phyloP scores from a whole-genome alignment of 1,284 basidiomycete species.

The Termitomyces sp. region DNA sequence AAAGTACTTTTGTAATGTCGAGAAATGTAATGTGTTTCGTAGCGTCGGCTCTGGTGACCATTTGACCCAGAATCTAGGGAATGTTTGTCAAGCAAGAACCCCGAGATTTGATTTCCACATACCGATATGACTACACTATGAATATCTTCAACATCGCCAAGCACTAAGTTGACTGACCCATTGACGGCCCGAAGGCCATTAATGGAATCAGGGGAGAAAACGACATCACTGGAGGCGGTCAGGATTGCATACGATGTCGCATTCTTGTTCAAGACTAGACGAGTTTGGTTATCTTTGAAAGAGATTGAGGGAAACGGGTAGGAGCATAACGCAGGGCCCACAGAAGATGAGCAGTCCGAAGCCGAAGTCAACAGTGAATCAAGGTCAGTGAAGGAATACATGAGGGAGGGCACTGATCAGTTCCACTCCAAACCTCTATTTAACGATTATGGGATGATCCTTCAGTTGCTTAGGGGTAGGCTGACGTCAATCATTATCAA shows the following conservation, averaged over 20 bases:
- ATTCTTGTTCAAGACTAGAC: slow-evolving; percentile 18
- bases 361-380: not conserved
- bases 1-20: slow-evolving; percentile 32
- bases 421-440: not conserved
- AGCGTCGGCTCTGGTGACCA: slow-evolving; percentile 37
- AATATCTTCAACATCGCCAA: slow-evolving; percentile 38
- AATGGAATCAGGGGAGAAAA: slow-evolving; percentile 23
- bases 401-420: not conserved
- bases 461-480: slow-evolving; percentile 1
- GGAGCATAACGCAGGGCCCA: not conserved
- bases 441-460: not conserved
- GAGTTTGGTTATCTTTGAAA: not conserved
- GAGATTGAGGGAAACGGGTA: not conserved
- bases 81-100: not conserved
- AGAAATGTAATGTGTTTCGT: slow-evolving; percentile 38
- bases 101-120: slow-evolving; percentile 10
- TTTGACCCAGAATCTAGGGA: slow-evolving; percentile 35
- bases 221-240: slow-evolving; percentile 20
- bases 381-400: slow-evolving; percentile 5
- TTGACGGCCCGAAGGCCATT: slow-evolving; percentile 22
- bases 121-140: slow-evolving; percentile 36
- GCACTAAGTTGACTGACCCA: slow-evolving; percentile 25
- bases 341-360: not conserved
- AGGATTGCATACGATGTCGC: slow-evolving; percentile 24
- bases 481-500: slow-evolving; percentile 1